Base-by-base conservation (phyloP, 176 grass and related monocot species). In the Eremochloa ophiuroides region DNA sequence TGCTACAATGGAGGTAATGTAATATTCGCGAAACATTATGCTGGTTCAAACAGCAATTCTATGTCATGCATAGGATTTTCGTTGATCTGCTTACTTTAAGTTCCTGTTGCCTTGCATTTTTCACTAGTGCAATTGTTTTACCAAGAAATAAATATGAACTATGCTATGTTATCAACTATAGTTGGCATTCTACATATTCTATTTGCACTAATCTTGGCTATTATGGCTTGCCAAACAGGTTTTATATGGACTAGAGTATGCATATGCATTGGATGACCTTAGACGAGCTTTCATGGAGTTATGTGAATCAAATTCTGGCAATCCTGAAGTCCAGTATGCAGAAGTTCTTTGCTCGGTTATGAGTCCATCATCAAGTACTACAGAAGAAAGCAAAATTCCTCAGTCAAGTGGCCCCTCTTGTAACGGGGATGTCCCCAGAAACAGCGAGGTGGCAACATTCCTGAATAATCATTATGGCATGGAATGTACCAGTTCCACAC, bases 231-330 rank as follows among this genome's bases (percentile, higher is more conserved):
- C 64, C 38, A 59, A 58, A 50, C 70, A 98, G 95, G 90, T 95
- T 64, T 80, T 98, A 73, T 98, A 93, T 81, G 95, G 90, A 53
- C 74, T 98, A 70, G 92, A 98, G 80, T 98, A 91, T 74, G 86
- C 86, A 43, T 83, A 93, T 86, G 88, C 90, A 30, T 46, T 98
- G 81, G 43, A 70, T 69, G 77, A 93, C 73, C 86, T 98, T 56
- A 91, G 84, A 91, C 60, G 2, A 76, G 40, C 43, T 39, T 33
- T 91, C 33, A 17, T 38, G n/a, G 83, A 89, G 63, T 85, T 80
- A 60, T 84, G 53, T 35, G 59, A 73, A 70, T 91, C 82, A 71
- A 51, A 68, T 58, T 72, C 74, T 74, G 3, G 28, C 38, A 84
- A 79, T 70, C 41, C 67, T 85, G 59, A 79, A 50, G 50, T 98